Evolutionary conservation across 345 rosid genomes (phyloP), one percentile per base, ranked within the genome.

Genomic region (Psidium friedrichsthalianum): DNA sequence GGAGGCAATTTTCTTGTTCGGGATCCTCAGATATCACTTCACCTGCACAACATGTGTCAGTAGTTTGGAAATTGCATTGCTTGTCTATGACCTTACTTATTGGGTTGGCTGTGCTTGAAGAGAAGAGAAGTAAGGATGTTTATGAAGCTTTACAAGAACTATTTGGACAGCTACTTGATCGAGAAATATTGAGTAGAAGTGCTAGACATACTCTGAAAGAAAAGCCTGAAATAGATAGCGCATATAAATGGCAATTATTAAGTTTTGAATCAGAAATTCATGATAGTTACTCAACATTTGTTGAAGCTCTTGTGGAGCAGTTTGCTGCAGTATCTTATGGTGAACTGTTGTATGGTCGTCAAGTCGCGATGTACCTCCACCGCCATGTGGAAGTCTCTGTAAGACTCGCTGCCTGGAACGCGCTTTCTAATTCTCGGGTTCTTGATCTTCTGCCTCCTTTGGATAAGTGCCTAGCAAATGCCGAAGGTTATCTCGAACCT

Each of bases 21-120:
- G 88, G 90, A 82, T 87, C 91, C 51, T 47, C 87, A 55, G 85
- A 85, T 87, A 69, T 78, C 61, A 86, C 89, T 52, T 91, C 94
- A 54, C 94, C 95, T 81, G 90, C 94, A 88, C 87, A 14, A 74
- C 89, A 86, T 82, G 92, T 93, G 54, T 94, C 95, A 4, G 86
- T 97, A 88, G 89, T 94, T 83, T 94, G 98, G 99, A 97, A 97
- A 91, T 85, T 95, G 84, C 99, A 97, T 89, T 92, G 96, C 78
- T 89, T 97, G 87, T 95, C 98, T 69, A 91, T 90, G 83, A 88
- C 87, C 87, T 87, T 97, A 82, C 95, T 94, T 53, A 87, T 85
- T 82, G 97, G 98, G 84, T 94, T 95, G 97, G 94, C 87, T 55
- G 91, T 94, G 84, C 92, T 95, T 74, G 94, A 94, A 89, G 98